Base-by-base conservation (phyloP, 1,284 basidiomycete species). In the Apiotrichum siamense region DNA sequence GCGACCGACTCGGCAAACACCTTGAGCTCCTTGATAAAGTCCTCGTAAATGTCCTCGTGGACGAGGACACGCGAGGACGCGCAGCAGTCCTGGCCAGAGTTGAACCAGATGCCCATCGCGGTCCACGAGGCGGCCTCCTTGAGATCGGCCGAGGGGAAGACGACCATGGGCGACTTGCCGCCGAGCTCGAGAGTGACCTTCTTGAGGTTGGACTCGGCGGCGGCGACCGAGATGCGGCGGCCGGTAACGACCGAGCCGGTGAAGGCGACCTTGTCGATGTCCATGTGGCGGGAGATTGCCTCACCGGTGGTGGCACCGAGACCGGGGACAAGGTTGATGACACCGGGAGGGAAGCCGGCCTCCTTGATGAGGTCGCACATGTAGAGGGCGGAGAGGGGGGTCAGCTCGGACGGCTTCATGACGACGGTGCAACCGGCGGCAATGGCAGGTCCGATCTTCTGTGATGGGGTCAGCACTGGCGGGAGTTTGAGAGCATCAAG, bases 381-480 rank as follows among this genome's bases (percentile, higher is more conserved):
- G 85, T 83, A 62, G 47, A 92, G 78, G 17, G 90, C 89, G 26
- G 90, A 88, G 39, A 97, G 79, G 11, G 92, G 93, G 1, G 90
- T 93, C 50, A 90, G 76, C 74, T 97, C 92, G 31, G 89, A 88
- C 10, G 92, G 88, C 75, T 97, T 73, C 61, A 73, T 67, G 54
- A 73, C 56, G 45, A 73, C 55, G 17, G 62, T 63, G 54, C 69
- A 70, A 23, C 70, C 71, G 37, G 83, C 83, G 7, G 92, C 89
- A 47, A 94, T 80, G 4, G 91, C 91, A 25, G 91, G 91, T 10
- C 84, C 89, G 46, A 92, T 80, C 75, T 93, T 93, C 88, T n/a
- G n/a, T n/a, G n/a, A n/a, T n/a, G n/a, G n/a, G n/a, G n/a, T n/a
- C n/a, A n/a, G n/a, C n/a, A n/a, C n/a, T n/a, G n/a, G n/a, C n/a